Evolutionary conservation across 495 filamentous ascomycete genomes (phyloP).

Genomic region (Xylaria flabelliformis): DNA sequence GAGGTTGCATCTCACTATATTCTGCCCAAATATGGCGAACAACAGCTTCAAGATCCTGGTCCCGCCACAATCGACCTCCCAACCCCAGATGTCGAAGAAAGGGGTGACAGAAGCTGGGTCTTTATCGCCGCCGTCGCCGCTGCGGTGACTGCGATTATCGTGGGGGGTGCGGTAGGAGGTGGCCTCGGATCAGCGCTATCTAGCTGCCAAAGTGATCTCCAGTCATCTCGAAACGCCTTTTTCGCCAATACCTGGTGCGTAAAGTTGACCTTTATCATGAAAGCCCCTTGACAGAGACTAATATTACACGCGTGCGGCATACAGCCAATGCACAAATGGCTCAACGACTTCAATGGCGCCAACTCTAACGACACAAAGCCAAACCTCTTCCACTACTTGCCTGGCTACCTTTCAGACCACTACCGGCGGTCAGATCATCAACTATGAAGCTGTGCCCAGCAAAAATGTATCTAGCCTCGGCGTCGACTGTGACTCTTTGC

Average conservation of each 20-base stretch:
- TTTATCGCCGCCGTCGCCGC: background rate
- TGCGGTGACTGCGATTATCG: background rate
- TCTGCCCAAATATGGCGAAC: background rate
- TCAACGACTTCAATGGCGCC: background rate
- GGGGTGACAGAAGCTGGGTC: background rate
- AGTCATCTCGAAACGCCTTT: background rate
- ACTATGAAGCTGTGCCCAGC: background rate
- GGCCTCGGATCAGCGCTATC: slow-evolving; percentile 5
- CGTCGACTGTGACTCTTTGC: slow-evolving; percentile 7
- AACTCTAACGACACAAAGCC: background rate
- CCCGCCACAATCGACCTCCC: background rate
- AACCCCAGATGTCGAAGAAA: background rate
- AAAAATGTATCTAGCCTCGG: background rate
- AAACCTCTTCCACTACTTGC: background rate
- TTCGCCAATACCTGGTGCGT: background rate
- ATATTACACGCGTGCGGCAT: background rate
- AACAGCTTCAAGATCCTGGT: background rate
- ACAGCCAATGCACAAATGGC: slow-evolving; percentile 4
- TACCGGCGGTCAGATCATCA: background rate
- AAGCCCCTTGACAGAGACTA: background rate
- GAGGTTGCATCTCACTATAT: background rate
- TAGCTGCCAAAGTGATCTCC: background rate
- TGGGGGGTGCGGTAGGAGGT: background rate
- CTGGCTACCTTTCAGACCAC: background rate
- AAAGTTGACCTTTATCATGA: background rate